Base-by-base conservation (phyloP, 2,329 filamentous ascomycete genomes). In the Sphaerulina musiva region DNA sequence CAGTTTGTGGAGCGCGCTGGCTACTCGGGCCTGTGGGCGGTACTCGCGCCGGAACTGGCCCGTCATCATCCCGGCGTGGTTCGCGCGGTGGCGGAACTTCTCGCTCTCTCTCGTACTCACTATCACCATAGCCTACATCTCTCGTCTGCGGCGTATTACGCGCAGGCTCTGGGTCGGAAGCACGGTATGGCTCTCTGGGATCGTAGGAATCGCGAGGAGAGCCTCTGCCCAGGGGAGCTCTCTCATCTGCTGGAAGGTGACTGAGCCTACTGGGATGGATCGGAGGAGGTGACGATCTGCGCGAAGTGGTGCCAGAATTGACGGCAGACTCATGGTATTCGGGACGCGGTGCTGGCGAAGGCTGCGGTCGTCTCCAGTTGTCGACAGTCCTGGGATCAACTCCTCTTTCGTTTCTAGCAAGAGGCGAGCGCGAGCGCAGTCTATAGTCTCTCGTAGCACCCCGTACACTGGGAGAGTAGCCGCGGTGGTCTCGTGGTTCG, bases 271-370 rank as follows among this genome's bases (percentile, higher is more conserved):
- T 82, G 12, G 76, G 75, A 62, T 82, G 79, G 11, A 78, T 69
- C 8, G 50, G 50, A 10, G 73, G 78, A 12, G 83, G 83, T 5
- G 83, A 85, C 7, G 83, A 83, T 46, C 80, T 76, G 53, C 81
- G 77, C 20, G 82, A 85, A 31, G 79, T 82, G 17, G 76, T 69
- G 17, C 71, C 76, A 7, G 82, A 84, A 39, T 76, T 78, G 53
- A 76, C 71, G 20, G 75, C 78, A 20, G 78, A 80, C 41, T 74
- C 73, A 48, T 78, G 41, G 43, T 66, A 64, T 39, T 68, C 66
- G 29, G 61, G 61, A 48, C 64, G 63, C n/a, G 53, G 51, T 41
- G 68, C 68, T 32, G 76, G 77, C 48, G 80, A 82, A n/a, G 39
- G 48, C 38, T 77, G 74, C 51, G 77, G 77, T 61, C 77, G 74